Evolutionary conservation across 257 asterid genomes (phyloP).

Genomic region (Solanum sitiens): DNA sequence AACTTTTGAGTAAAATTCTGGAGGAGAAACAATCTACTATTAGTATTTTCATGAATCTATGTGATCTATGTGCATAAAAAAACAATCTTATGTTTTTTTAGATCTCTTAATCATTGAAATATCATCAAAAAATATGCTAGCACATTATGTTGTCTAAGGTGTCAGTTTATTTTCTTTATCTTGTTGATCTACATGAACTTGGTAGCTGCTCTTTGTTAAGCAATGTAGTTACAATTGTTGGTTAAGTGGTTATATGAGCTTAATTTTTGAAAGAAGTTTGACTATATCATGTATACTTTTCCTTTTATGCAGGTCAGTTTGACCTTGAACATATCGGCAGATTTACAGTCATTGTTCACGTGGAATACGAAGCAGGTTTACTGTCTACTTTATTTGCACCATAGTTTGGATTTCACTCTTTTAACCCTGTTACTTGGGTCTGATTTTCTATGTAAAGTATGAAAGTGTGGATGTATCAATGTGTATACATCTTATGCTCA

Average conservation of each 20-base stretch:
- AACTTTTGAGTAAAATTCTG: neutral
- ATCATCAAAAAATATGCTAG: neutral
- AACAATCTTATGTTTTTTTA: neutral
- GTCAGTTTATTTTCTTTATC: neutral
- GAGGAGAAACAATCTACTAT: neutral
- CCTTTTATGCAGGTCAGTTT: constrained; percentile 17
- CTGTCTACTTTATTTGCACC: neutral
- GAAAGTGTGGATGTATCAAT: neutral
- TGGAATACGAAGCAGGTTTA: constrained; percentile 35
- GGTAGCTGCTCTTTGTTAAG: neutral
- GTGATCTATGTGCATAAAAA: neutral
- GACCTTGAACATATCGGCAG: constrained; percentile 29
- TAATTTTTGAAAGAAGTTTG: neutral
- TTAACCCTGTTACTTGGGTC: neutral
- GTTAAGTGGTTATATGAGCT: neutral
- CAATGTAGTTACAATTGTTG: neutral
- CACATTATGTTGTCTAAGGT: neutral
- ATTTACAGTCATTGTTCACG: constrained; percentile 26
- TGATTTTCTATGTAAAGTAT: neutral
- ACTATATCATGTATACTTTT: neutral
- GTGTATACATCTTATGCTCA: neutral
- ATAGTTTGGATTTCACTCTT: neutral
- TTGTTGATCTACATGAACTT: neutral
- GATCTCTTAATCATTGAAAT: neutral
- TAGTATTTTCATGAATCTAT: neutral